Base-by-base conservation (phyloP, 176 grass and related monocot genomes). In the Raddia guianensis region DNA sequence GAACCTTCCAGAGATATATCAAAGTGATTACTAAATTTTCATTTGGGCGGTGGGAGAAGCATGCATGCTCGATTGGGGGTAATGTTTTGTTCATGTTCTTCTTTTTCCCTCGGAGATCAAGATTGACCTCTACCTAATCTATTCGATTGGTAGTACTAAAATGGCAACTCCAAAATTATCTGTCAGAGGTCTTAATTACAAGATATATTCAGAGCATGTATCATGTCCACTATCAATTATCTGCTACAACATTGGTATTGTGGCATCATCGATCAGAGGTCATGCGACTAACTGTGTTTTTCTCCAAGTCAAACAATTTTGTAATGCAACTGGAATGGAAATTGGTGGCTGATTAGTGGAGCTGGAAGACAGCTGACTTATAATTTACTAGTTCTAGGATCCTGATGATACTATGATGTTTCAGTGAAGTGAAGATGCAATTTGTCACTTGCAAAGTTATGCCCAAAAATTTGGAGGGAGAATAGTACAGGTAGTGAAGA, bases 221-320 rank as follows among this genome's bases (percentile, higher is more conserved):
- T 50, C 74, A 68, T 78, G 67, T 50, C 13, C 33, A 20, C 67
- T 60, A 66, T 18, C 9, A 27, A 68, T 83, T 67, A 83, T 68
- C 75, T 74, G 34, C 69, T 61, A 59, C 42, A 68, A 84, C 76
- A 84, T 84, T 80, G 87, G 84, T 89, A 76, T 27, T 8, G 13
- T 54, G 6, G 47, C 69, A 68, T 51, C 66, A 68, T 66, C 63
- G 34, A 75, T 62, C 7, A 2, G 65, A 45, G 65, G 7, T 64
- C 34, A 48, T 70, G 46, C 37, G 37, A 18, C 63, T 69, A 63
- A 56, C 62, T 46, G 34, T 71, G 63, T 49, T 76, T 67, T 84
- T 83, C 54, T 70, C 9, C 46, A 74, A 54, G 87, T 85, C 82
- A 85, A 85, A 85, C 64, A 76, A 40, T 89, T 80, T 46, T 63